Percentiles rank a stretch among this genome's conserved stretches.
Conservation (phyloP, 352 stramenopile genomes). For the Ophiocytium majus region DNA sequence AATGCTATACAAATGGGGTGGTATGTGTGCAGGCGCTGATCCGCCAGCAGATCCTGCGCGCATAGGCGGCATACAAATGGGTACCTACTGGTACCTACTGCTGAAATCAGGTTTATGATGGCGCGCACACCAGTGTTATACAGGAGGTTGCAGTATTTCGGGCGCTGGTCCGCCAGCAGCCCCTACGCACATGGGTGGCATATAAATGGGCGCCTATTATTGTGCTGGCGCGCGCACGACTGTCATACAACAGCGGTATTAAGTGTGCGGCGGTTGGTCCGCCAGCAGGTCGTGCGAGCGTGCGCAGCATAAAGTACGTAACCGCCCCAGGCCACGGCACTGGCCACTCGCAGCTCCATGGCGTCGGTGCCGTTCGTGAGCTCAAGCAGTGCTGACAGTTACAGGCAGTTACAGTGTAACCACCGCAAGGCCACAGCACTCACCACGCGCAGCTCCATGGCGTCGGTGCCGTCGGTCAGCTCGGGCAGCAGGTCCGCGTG, state of each 20-base stretch:
- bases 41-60: not conserved
- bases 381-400: constrained; percentile 21
- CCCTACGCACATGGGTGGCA: not conserved
- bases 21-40: not conserved
- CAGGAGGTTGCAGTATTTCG: no score
- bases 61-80: not conserved
- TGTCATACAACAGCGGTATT: not conserved
- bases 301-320: not conserved
- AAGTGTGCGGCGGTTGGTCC: constrained; percentile 58
- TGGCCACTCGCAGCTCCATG: constrained; percentile 86
- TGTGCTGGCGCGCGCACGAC: not conserved
- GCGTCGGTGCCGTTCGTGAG: constrained; percentile 83
- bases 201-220: not conserved
- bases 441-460: constrained; percentile 88
- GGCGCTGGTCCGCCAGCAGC: not conserved
- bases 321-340: constrained; percentile 68
- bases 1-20: no score
- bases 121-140: not conserved
- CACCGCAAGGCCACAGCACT: constrained; percentile 76
- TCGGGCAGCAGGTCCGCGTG: constrained; percentile 61
- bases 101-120: not conserved
- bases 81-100: not conserved
- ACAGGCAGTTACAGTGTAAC: not conserved
- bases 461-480: constrained; percentile 81
- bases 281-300: not conserved